These are phyloP conservation scores for Monoraphidium neglectum DNA, from an alignment of 139 green algal species.

Conservation along the genomic window DNA sequence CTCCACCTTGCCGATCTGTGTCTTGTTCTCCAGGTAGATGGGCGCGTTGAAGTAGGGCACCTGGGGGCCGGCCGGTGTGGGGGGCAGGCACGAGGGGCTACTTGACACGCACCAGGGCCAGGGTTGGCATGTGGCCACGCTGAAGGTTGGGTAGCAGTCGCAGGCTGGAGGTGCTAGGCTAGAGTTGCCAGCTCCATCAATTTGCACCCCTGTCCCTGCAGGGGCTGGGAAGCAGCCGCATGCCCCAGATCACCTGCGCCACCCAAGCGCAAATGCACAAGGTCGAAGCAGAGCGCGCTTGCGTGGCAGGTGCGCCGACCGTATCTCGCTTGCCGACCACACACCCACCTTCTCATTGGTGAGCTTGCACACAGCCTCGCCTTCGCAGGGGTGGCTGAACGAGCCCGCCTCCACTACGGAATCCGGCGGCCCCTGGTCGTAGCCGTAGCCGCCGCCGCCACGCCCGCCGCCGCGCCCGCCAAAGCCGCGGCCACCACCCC, in stretches of 20 bases:
- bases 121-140: too few relatives aligned
- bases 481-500: conserved; percentile 1
- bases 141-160: neutral
- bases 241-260: too few relatives aligned
- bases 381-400: conserved; percentile 96
- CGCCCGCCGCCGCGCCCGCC: conserved; percentile 6
- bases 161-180: neutral
- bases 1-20: conserved; percentile 96
- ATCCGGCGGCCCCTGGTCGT: conserved; percentile 32
- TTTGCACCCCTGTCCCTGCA: too few relatives aligned
- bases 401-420: conserved; percentile 86
- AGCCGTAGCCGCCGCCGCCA: conserved; percentile 18
- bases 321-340: too few relatives aligned
- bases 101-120: too few relatives aligned
- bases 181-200: too few relatives aligned
- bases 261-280: too few relatives aligned
- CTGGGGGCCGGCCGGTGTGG: conserved; percentile 38
- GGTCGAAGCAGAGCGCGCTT: too few relatives aligned
- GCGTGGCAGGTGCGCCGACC: too few relatives aligned
- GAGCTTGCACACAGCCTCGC: conserved; percentile 96
- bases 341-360: conserved; percentile 94
- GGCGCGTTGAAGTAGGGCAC: conserved; percentile 99
- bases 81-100: too few relatives aligned
- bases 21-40: conserved; percentile 99
- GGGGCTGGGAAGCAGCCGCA: too few relatives aligned